Percentiles rank a stretch among this genome's conserved stretches.
These are phyloP conservation scores for Boletus albobrunnescens DNA, from an alignment of 1,284 basidiomycete species.

Conservation along the genomic window DNA sequence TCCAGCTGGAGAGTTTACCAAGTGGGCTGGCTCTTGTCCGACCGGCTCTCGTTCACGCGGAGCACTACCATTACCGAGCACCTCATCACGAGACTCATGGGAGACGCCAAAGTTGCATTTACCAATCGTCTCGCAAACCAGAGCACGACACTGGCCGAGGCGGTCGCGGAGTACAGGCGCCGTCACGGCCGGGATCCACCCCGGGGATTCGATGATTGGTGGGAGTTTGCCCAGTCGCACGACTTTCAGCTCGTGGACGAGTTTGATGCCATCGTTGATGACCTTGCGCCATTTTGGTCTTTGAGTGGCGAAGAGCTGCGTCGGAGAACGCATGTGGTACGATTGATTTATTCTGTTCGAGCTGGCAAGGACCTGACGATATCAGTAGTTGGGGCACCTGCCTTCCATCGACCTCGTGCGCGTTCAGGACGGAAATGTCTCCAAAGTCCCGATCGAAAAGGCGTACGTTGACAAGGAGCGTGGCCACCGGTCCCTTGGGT, in stretches of 20 bases:
- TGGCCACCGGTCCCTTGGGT: constrained; percentile 74
- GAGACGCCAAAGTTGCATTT: constrained; percentile 67
- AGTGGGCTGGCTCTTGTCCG: constrained; percentile 16
- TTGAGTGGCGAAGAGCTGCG: constrained; percentile 68
- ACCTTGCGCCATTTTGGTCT: constrained; percentile 79
- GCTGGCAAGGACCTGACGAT: constrained; percentile 1
- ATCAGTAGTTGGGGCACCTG: constrained; percentile 62
- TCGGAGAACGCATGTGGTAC: constrained; percentile 32
- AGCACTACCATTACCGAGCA: constrained; percentile 43
- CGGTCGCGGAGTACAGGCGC: constrained; percentile 73
- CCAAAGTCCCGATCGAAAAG: constrained; percentile 60
- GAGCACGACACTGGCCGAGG: constrained; percentile 70
- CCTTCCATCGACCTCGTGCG: constrained; percentile 84
- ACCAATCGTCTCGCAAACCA: constrained; percentile 65
- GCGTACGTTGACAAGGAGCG: constrained; percentile 63
- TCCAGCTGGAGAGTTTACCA: constrained; percentile 5
- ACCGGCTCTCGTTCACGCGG: constrained; percentile 18
- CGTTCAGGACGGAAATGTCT: constrained; percentile 61
- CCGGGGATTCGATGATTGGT: constrained; percentile 88
- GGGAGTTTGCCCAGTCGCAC: constrained; percentile 71
- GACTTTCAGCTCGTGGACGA: constrained; percentile 84
- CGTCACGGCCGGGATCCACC: constrained; percentile 81
- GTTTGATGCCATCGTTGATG: constrained; percentile 78
- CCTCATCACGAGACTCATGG: constrained; percentile 81
- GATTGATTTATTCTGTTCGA: constrained; percentile 11